Conservation (phyloP, 106 monocot species). For the Dioscorea dumetorum region DNA sequence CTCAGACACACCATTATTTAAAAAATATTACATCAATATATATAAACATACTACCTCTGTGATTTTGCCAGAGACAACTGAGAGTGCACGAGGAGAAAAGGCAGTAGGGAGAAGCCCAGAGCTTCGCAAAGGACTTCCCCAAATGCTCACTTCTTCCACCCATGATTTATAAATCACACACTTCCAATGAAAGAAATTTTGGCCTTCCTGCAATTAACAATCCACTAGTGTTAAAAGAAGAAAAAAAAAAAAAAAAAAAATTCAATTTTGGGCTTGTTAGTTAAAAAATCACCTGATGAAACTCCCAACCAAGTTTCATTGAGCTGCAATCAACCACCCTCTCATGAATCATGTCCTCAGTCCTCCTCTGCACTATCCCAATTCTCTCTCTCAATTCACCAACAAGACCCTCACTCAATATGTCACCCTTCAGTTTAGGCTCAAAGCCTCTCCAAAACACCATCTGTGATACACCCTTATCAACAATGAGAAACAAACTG, state of each 20-base stretch:
- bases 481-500: slow-evolving; percentile 22
- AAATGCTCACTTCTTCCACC: slow-evolving; percentile 57
- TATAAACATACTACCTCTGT: slow-evolving; percentile 28
- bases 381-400: slow-evolving; percentile 37
- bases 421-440: slow-evolving; percentile 34
- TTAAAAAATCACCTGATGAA: slow-evolving; percentile 33
- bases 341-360: slow-evolving; percentile 20
- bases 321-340: slow-evolving; percentile 43
- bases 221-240: background rate
- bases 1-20: too few relatives aligned
- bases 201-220: slow-evolving; percentile 28
- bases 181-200: slow-evolving; percentile 44
- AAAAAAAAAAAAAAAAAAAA: background rate
- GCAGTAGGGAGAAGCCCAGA: slow-evolving; percentile 36
- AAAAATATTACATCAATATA: background rate
- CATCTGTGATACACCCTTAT: slow-evolving; percentile 19
- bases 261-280: background rate
- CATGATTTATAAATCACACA: slow-evolving; percentile 49
- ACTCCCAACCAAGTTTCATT: slow-evolving; percentile 41
- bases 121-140: slow-evolving; percentile 66
- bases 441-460: slow-evolving; percentile 13
- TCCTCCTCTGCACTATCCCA: slow-evolving; percentile 25
- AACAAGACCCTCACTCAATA: slow-evolving; percentile 10
- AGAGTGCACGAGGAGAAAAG: slow-evolving; percentile 33
- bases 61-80: slow-evolving; percentile 60